phyloP scores from a whole-genome alignment of 2,329 filamentous ascomycete genomes.

The Stromatinia cepivora region DNA sequence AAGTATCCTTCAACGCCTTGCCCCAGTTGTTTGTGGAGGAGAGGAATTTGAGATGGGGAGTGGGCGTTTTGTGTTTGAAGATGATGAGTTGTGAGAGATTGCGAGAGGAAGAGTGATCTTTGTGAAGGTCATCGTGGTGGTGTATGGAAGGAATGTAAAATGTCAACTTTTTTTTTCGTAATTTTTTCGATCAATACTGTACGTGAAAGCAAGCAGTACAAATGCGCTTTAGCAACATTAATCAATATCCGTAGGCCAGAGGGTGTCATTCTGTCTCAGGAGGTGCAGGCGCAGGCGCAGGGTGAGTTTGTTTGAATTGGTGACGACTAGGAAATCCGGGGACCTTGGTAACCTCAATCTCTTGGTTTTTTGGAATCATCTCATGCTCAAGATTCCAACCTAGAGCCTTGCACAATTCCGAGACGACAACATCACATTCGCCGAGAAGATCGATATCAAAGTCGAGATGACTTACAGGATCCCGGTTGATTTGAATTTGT shows the following conservation, averaged over 20 bases:
- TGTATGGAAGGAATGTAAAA: no score
- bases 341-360: conserved; percentile 55
- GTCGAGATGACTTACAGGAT: conserved; percentile 83
- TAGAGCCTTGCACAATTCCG: conserved; percentile 78
- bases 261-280: no score
- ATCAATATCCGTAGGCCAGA: neutral
- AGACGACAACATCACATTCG: conserved; percentile 87
- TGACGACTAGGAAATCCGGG: conserved; percentile 51
- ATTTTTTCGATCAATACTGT: neutral
- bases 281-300: neutral
- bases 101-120: no score
- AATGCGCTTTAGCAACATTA: neutral
- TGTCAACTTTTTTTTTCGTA: neutral
- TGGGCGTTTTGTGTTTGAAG: neutral
- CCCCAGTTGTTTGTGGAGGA: neutral
- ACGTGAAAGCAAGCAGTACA: neutral
- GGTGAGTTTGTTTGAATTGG: conserved; percentile 41
- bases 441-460: conserved; percentile 97
- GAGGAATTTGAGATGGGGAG: neutral
- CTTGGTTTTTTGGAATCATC: conserved; percentile 72
- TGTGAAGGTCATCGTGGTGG: no score
- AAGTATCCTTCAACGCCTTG: no score
- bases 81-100: neutral
- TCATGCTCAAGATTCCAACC: conserved; percentile 80
- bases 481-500: conserved; percentile 86